Evolutionary conservation across 345 rosid genomes (phyloP).

Genomic region (Aquilaria yunnanensis): DNA sequence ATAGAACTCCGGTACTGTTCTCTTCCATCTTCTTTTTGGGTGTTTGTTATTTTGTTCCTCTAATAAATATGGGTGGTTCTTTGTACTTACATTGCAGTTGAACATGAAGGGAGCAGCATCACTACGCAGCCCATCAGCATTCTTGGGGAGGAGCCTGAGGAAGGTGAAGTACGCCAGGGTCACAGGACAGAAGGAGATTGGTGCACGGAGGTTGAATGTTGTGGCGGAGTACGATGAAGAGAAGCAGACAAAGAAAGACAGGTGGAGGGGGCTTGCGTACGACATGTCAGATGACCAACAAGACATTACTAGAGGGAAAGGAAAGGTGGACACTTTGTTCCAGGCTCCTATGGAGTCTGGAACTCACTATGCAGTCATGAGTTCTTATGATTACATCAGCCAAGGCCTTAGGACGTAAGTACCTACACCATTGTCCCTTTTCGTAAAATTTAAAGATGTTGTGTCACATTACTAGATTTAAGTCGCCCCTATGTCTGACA

Average conservation of each 20-base stretch:
- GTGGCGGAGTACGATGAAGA: conserved; percentile 46
- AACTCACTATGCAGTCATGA: conserved; percentile 77
- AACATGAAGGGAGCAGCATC: not conserved
- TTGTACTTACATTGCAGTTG: conserved; percentile 22
- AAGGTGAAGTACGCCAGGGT: conserved; percentile 32
- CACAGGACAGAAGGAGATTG: not conserved
- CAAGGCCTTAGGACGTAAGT: conserved; percentile 74
- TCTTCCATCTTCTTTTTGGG: conserved; percentile 7
- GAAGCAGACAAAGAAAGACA: conserved; percentile 65
- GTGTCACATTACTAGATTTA: too few species aligned
- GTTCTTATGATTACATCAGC: conserved; percentile 78
- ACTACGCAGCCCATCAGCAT: conserved; percentile 44
- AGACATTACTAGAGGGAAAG: conserved; percentile 90
- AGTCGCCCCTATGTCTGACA: too few species aligned
- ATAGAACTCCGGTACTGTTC: conserved; percentile 24
- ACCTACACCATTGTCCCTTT: not conserved
- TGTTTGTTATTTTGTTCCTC: not conserved
- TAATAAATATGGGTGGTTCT: not conserved
- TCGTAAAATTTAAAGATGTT: too few species aligned
- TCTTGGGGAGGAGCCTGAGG: conserved; percentile 59
- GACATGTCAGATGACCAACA: conserved; percentile 91
- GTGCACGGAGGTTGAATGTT: conserved; percentile 41
- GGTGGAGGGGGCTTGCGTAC: conserved; percentile 59
- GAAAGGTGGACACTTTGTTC: conserved; percentile 84
- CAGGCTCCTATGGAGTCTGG: conserved; percentile 84